Evolutionary conservation across 2,329 filamentous ascomycete species (phyloP), one percentile per base, ranked within the genome.

Genomic region (Ascochyta koolunga): DNA sequence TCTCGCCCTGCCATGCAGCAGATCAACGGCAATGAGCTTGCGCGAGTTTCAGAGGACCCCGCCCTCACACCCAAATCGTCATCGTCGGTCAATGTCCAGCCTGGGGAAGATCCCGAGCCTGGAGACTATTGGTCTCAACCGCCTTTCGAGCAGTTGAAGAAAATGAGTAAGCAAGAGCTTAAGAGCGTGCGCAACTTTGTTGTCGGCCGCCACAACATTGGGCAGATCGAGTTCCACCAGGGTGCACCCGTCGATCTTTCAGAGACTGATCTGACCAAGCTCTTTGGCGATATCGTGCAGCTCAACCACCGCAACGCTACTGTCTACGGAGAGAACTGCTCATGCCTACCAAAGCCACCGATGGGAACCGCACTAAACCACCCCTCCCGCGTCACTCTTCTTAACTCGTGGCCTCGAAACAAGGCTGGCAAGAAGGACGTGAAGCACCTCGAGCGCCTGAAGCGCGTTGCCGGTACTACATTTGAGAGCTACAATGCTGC

Each of bases 71-170:
- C 76, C 16, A 61, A 65, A 37, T 68, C 70, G 5, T 61, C 65
- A 2, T 66, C 69, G 5, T 70, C 74, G 38, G 62, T 64, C 45
- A 70, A 70, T 40, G 56, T 62, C 6, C 65, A 67, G 45, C 62
- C 64, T 39, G 63, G 62, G 8, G 59, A 66, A 11, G 83, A 85
- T 59, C 82, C 82, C 22, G 80, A 83, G 39, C 83, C 87, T 19
- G 93, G 93, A 46, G 80, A 86, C 8, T 99, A 99, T 78, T 98
- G 89, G 88, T 96, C 91, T 83, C 84, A 82, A 43, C 95, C 95
- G 1, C 83, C 84, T 8, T 80, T 88, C 55, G 86, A 89, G 5
- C 88, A 95, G 60, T 83, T 99, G 48, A 83, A 85, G 70, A 85
- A 84, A 58, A 89, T 98, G 89, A 89, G 88, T 69, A 86, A 89